phyloP scores from a whole-genome alignment of 208 protist genomes.

The Leishmania guyanensis region DNA sequence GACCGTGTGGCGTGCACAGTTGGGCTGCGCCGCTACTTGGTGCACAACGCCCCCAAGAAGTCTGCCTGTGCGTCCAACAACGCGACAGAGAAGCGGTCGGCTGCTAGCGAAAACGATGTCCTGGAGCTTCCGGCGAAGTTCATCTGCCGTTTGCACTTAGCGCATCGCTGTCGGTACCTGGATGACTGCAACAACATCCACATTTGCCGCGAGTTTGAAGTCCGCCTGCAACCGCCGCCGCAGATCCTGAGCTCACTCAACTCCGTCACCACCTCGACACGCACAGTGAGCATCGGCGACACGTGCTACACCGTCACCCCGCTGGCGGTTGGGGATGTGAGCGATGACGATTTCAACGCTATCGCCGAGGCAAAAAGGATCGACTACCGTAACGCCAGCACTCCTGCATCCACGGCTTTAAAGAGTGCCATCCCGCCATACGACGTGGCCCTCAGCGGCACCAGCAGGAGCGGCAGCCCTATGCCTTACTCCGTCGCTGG shows the following conservation, averaged over 20 bases:
- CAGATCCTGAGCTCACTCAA: constrained; percentile 58
- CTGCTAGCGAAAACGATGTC: constrained; percentile 34
- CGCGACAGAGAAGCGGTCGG: constrained; percentile 20
- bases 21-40: constrained; percentile 80
- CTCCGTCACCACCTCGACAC: constrained; percentile 50
- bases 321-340: constrained; percentile 70
- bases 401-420: constrained; percentile 15
- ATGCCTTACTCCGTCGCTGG: constrained; percentile 26
- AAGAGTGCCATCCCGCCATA: constrained; percentile 13
- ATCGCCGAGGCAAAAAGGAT: constrained; percentile 65
- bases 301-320: constrained; percentile 69
- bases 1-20: constrained; percentile 81
- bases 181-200: constrained; percentile 94
- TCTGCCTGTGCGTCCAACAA: constrained; percentile 7
- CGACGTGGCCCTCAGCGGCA: constrained; percentile 14
- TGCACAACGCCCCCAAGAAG: constrained; percentile 62
- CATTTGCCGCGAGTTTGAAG: constrained; percentile 87
- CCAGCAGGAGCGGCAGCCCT: constrained; percentile 24
- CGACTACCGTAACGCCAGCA: constrained; percentile 25
- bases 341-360: constrained; percentile 68
- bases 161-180: constrained; percentile 88
- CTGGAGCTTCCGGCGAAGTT: constrained; percentile 81
- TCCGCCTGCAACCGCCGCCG: constrained; percentile 73
- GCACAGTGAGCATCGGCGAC: constrained; percentile 75
- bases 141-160: constrained; percentile 87